These are phyloP conservation scores for Clonostachys byssicola DNA, from an alignment of 2,329 filamentous ascomycete genomes.

Conservation along the genomic window DNA sequence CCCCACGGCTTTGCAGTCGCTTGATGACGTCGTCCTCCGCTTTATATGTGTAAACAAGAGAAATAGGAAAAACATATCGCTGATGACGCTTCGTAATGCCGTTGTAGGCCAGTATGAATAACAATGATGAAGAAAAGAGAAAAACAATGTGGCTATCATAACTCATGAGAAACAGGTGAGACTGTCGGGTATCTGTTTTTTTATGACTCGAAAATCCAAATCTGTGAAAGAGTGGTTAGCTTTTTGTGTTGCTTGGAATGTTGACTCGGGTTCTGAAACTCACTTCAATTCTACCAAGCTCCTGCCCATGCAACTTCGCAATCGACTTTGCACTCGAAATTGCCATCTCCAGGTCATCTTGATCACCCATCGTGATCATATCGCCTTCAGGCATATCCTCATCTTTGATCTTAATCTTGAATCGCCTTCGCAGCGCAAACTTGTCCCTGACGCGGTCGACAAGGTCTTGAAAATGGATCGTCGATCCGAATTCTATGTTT, in stretches of 20 bases:
- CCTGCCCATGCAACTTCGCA: constrained; percentile 69
- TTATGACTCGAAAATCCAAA: constrained; percentile 41
- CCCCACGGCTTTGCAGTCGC: too few species aligned
- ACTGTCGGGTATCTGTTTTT: constrained; percentile 10
- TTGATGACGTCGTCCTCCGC: too few species aligned
- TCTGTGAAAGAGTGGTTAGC: constrained; percentile 21
- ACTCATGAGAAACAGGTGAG: constrained; percentile 4
- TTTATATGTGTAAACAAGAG: too few species aligned
- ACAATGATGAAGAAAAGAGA: too few species aligned
- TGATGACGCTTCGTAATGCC: too few species aligned
- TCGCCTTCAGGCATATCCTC: constrained; percentile 75
- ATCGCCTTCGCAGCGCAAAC: constrained; percentile 71
- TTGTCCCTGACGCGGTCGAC: constrained; percentile 80
- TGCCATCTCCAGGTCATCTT: constrained; percentile 91
- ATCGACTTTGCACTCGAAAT: constrained; percentile 64
- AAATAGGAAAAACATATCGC: too few species aligned
- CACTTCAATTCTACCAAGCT: constrained; percentile 95
- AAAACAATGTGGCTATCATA: neutral
- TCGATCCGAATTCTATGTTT: constrained; percentile 80
- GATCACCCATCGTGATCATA: constrained; percentile 95
- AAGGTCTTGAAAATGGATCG: constrained; percentile 72
- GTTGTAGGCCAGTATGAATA: too few species aligned
- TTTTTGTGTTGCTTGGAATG: constrained; percentile 12
- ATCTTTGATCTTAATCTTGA: constrained; percentile 86
- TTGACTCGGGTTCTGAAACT: constrained; percentile 23